Evolutionary conservation across 1,284 basidiomycete genomes (phyloP).

Genomic region (Taiwanofungus camphoratus): DNA sequence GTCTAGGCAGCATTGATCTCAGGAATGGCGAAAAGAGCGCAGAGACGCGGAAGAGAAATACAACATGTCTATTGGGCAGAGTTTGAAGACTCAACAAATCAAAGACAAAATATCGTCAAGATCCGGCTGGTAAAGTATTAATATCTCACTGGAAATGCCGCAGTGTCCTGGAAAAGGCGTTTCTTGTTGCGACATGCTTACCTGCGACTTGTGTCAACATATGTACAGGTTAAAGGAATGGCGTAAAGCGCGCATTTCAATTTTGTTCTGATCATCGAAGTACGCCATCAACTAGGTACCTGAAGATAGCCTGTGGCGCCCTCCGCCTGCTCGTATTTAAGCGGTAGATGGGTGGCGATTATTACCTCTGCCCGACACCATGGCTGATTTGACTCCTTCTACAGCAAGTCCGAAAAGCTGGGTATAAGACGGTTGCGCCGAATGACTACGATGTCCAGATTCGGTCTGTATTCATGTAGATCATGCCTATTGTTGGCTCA

Average conservation of each 20-base stretch:
- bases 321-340: conserved; percentile 1
- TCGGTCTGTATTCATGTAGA: conserved; percentile 9
- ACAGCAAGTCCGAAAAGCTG: conserved; percentile 1
- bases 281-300: background rate
- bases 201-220: too few species aligned
- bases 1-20: too few species aligned
- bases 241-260: conserved; percentile 15
- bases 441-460: conserved; percentile 16
- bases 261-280: background rate
- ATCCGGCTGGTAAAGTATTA: too few species aligned
- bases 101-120: too few species aligned
- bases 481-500: background rate
- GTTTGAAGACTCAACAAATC: too few species aligned
- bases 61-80: background rate
- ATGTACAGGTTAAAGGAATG: conserved; percentile 13
- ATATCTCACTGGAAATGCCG: too few species aligned
- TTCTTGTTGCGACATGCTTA: too few species aligned
- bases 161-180: too few species aligned
- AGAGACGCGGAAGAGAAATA: conserved; percentile 1
- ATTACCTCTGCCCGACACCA: background rate
- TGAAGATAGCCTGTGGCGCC: conserved; percentile 2
- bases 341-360: background rate
- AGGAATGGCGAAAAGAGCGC: conserved; percentile 18
- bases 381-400: background rate
- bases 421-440: background rate